Evolutionary conservation across 1,284 basidiomycete species (phyloP).

Genomic region (Pseudozyma thailandica): DNA sequence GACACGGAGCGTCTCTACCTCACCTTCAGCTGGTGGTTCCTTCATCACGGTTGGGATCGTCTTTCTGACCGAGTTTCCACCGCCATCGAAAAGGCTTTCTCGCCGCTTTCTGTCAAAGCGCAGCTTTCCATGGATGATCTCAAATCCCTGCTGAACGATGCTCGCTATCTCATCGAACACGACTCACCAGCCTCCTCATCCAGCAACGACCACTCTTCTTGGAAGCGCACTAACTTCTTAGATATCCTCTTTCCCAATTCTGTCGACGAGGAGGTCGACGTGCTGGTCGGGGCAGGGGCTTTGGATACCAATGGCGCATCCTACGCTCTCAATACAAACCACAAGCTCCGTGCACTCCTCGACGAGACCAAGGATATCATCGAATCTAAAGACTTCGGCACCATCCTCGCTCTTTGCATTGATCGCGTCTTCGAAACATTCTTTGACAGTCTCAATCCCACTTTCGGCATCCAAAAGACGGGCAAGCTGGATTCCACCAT

Average conservation of each 20-base stretch:
- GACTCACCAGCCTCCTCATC: conserved; percentile 2
- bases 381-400: conserved; percentile 76
- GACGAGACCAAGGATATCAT: conserved; percentile 77
- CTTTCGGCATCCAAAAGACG: conserved; percentile 53
- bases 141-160: conserved; percentile 65
- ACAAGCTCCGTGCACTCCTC: conserved; percentile 75
- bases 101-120: conserved; percentile 78
- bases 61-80: conserved; percentile 78
- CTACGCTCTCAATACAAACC: conserved; percentile 65
- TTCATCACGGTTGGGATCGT: conserved; percentile 88
- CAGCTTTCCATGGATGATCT: conserved; percentile 78
- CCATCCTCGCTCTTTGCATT: conserved; percentile 76
- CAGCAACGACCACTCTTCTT: conserved; percentile 7
- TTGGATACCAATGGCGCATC: conserved; percentile 22
- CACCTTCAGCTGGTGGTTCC: conserved; percentile 88
- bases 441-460: conserved; percentile 72
- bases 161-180: conserved; percentile 36
- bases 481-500: conserved; percentile 25
- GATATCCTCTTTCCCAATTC: conserved; percentile 61
- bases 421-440: conserved; percentile 76
- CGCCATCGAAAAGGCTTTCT: conserved; percentile 81
- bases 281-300: conserved; percentile 63
- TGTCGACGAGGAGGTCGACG: conserved; percentile 49
- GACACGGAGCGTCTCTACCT: conserved; percentile 81
- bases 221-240: conserved; percentile 40